Evolutionary conservation across 371 early-diverging fungal genomes (phyloP).

Genomic region (Mucor velutinosus): DNA sequence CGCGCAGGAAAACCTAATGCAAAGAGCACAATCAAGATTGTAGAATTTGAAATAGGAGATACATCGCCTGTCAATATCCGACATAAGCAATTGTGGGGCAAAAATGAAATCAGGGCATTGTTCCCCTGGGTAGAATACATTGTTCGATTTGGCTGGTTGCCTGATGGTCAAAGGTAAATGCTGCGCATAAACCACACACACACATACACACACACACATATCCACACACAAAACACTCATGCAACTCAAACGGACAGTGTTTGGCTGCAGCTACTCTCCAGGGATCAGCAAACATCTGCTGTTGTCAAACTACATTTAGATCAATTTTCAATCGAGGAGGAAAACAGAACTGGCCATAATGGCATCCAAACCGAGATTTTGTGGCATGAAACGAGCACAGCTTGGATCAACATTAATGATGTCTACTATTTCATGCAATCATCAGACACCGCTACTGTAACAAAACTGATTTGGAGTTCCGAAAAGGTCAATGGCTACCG

Average conservation of each 20-base stretch:
- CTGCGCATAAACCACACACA: neutral
- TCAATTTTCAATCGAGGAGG: neutral
- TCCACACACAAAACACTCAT: neutral
- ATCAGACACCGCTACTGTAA: neutral
- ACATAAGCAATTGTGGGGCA: constrained; percentile 42
- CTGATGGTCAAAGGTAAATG: constrained; percentile 58
- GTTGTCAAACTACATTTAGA: constrained; percentile 4
- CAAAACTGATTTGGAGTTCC: constrained; percentile 61
- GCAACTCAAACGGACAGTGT: constrained; percentile 36
- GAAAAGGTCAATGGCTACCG: constrained; percentile 67
- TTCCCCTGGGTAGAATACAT: constrained; percentile 84
- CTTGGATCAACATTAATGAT: constrained; percentile 74
- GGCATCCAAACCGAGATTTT: constrained; percentile 37
- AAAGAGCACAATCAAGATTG: constrained; percentile 57
- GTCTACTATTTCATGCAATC: constrained; percentile 51
- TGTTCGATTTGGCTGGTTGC: constrained; percentile 77
- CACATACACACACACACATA: neutral
- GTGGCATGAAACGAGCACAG: constrained; percentile 58
- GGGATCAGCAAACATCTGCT: constrained; percentile 62
- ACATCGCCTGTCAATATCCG: constrained; percentile 9
- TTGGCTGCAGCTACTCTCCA: constrained; percentile 73
- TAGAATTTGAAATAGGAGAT: constrained; percentile 46
- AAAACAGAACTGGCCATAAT: neutral
- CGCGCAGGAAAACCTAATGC: constrained; percentile 69
- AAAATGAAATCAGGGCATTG: constrained; percentile 35